Percentiles rank a stretch among this genome's conserved stretches.
phyloP scores from a whole-genome alignment of 2,329 filamentous ascomycete species.

The Penicillium sp. region DNA sequence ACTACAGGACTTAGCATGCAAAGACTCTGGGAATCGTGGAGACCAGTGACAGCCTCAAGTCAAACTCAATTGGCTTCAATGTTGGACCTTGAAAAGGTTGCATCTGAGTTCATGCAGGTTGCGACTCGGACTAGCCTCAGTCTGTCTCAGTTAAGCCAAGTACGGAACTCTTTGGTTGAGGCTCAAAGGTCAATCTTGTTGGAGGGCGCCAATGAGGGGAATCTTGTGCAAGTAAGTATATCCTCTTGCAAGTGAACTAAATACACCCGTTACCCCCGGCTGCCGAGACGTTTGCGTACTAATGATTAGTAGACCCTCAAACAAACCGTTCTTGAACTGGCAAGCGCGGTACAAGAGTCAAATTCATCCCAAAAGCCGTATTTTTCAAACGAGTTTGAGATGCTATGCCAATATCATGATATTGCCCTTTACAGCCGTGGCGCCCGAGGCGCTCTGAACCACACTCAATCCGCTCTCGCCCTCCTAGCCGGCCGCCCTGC shows the following conservation, averaged over 20 bases:
- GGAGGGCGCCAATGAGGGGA: slow-evolving; percentile 41
- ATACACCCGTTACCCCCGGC: not conserved
- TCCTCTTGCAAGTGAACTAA: not conserved
- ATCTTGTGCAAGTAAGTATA: slow-evolving; percentile 37
- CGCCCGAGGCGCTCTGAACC: slow-evolving; percentile 18
- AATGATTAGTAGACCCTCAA: slow-evolving; percentile 37
- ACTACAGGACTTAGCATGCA: slow-evolving; percentile 82
- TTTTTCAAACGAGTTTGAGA: slow-evolving; percentile 53
- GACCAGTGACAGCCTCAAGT: slow-evolving; percentile 60
- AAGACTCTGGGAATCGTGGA: slow-evolving; percentile 72
- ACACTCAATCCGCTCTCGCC: slow-evolving; percentile 37
- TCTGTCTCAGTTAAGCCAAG: slow-evolving; percentile 40
- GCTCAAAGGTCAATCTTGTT: slow-evolving; percentile 44
- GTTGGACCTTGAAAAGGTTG: slow-evolving; percentile 42
- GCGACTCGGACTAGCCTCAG: slow-evolving; percentile 43
- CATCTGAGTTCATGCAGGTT: slow-evolving; percentile 43
- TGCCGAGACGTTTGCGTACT: slow-evolving; percentile 15
- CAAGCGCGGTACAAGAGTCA: slow-evolving; percentile 35
- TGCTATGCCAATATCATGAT: slow-evolving; percentile 53
- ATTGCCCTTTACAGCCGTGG: slow-evolving; percentile 30
- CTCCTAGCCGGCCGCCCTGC: slow-evolving; percentile 46
- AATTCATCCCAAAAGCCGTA: slow-evolving; percentile 43
- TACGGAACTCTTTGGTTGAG: slow-evolving; percentile 45
- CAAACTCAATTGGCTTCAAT: slow-evolving; percentile 39
- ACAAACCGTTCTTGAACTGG: slow-evolving; percentile 43